Conservation (phyloP, 306 rosid species). For the Parietaria judaica region DNA sequence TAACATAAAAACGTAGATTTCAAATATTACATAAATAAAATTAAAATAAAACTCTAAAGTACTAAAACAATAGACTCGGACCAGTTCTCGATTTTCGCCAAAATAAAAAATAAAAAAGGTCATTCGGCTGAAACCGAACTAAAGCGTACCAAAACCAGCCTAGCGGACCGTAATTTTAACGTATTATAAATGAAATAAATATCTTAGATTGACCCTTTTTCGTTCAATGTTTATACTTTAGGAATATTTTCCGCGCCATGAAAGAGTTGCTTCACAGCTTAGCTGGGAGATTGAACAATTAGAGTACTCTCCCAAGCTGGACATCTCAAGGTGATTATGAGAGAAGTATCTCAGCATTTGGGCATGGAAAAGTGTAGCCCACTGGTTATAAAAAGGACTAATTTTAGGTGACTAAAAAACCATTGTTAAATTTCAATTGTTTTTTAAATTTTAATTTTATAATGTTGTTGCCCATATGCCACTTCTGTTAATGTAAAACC, state of each 20-base stretch:
- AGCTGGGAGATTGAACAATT: constrained; percentile 78
- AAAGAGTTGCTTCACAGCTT: constrained; percentile 79
- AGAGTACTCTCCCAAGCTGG: constrained; percentile 35
- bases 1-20: too few species aligned
- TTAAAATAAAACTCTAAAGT: too few species aligned
- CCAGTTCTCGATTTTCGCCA: too few species aligned
- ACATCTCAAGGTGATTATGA: constrained; percentile 37
- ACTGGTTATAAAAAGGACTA: constrained; percentile 21
- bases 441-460: constrained; percentile 18
- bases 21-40: too few species aligned
- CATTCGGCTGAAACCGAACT: too few species aligned
- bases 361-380: constrained; percentile 19
- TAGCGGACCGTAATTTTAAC: too few species aligned
- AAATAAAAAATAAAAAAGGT: too few species aligned
- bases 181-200: too few species aligned
- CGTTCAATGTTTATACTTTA: neutral
- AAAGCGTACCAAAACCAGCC: too few species aligned
- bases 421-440: constrained; percentile 20
- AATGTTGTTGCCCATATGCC: neutral
- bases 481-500: constrained; percentile 29
- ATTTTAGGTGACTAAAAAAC: constrained; percentile 36
- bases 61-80: too few species aligned
- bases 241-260: constrained; percentile 87
- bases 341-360: neutral
- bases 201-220: neutral